phyloP scores from a whole-genome alignment of 2,329 filamentous ascomycete genomes.

The Akanthomyces dipterigenus region DNA sequence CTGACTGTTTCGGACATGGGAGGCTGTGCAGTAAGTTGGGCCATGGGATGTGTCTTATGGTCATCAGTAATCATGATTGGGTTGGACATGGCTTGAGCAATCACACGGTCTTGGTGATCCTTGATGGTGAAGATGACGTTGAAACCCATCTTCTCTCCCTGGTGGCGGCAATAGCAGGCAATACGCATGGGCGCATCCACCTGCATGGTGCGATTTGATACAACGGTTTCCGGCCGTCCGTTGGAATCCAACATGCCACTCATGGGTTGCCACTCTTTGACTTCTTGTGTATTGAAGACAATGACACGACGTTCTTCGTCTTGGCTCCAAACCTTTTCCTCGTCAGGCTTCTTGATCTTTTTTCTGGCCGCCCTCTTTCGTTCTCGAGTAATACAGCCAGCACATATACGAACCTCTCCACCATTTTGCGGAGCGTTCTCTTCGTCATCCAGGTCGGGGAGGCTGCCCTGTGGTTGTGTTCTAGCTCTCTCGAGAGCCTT shows the following conservation, averaged over 20 bases:
- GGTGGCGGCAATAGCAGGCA: slow-evolving; percentile 93
- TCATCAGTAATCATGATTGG: slow-evolving; percentile 98
- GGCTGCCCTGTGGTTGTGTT: slow-evolving; percentile 30
- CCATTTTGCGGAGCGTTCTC: slow-evolving; percentile 74
- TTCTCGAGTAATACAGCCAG: slow-evolving; percentile 86
- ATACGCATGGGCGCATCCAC: slow-evolving; percentile 91
- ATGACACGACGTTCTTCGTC: slow-evolving; percentile 77
- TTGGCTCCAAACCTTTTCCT: slow-evolving; percentile 79
- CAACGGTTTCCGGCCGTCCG: slow-evolving; percentile 38
- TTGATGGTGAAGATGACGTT: slow-evolving; percentile 91
- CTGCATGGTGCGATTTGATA: slow-evolving; percentile 58
- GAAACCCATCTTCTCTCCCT: slow-evolving; percentile 89
- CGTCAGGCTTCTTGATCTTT: slow-evolving; percentile 87
- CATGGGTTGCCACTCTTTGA: slow-evolving; percentile 73
- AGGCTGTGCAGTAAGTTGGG: slow-evolving; percentile 22
- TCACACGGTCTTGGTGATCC: slow-evolving; percentile 65
- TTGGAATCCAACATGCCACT: slow-evolving; percentile 41
- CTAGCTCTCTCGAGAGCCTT: slow-evolving; percentile 58
- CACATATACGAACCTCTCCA: slow-evolving; percentile 88
- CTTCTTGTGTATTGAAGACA: slow-evolving; percentile 84
- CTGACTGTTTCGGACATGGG: slow-evolving; percentile 23
- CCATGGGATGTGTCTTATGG: slow-evolving; percentile 70
- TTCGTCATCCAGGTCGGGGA: slow-evolving; percentile 44
- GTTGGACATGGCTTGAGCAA: slow-evolving; percentile 78
- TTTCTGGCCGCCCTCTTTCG: slow-evolving; percentile 86